These are phyloP conservation scores for Eucalyptus regnans DNA, from an alignment of 345 rosid genomes.

Conservation along the genomic window DNA sequence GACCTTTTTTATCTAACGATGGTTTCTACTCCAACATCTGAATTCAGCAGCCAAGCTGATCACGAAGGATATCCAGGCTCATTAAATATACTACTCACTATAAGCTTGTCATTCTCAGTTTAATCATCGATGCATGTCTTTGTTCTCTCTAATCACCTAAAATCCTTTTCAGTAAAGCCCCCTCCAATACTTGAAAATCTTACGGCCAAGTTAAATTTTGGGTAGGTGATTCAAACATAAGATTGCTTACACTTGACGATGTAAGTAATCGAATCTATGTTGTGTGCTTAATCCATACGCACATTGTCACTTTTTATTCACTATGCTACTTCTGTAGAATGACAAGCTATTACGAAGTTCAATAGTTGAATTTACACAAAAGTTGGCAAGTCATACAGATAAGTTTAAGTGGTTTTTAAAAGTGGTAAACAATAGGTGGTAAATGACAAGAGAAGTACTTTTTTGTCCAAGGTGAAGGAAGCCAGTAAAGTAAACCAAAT, in stretches of 20 bases:
- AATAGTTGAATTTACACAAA: not conserved
- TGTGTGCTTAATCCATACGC: not conserved
- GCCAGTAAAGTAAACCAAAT: too few species aligned
- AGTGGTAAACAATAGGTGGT: too few species aligned
- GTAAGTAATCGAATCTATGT: not conserved
- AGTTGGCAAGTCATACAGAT: not conserved
- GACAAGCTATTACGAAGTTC: fast-evolving
- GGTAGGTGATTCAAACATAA: not conserved
- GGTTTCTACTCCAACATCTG: not conserved
- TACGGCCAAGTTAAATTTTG: not conserved
- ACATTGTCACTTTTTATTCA: not conserved
- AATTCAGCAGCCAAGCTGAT: not conserved
- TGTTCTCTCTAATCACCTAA: not conserved
- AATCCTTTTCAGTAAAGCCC: not conserved
- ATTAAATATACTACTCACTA: not conserved
- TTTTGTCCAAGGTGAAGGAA: too few species aligned
- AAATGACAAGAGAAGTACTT: too few species aligned
- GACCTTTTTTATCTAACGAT: not conserved
- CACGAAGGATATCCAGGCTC: not conserved
- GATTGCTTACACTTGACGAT: not conserved
- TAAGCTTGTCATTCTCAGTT: not conserved
- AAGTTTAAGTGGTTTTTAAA: too few species aligned
- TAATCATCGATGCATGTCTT: not conserved
- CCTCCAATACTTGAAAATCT: not conserved
- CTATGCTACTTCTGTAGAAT: not conserved